phyloP scores from a whole-genome alignment of 176 grass and related monocot genomes.

The Hyparrhenia diplandra region DNA sequence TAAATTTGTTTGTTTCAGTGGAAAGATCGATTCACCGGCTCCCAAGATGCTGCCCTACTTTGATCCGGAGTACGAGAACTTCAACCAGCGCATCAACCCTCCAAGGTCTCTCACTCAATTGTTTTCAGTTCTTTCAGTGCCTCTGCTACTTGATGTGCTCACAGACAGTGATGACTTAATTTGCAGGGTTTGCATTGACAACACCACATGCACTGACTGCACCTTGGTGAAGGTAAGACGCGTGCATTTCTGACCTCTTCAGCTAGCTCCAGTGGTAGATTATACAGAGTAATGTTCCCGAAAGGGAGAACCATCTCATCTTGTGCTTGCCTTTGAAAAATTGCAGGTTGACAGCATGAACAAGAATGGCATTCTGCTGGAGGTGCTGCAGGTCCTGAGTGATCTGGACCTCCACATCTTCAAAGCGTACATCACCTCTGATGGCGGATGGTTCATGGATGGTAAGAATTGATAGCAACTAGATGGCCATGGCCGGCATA shows the following conservation, averaged over 20 bases:
- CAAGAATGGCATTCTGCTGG: constrained; percentile 83
- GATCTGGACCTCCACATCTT: constrained; percentile 84
- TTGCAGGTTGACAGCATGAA: constrained; percentile 96
- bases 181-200: constrained; percentile 90
- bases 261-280: no score
- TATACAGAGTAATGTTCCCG: neutral
- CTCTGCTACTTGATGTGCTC: neutral
- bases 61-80: constrained; percentile 97
- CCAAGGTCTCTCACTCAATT: constrained; percentile 37
- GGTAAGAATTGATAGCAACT: no score
- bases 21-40: neutral
- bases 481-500: no score
- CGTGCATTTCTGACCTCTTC: neutral
- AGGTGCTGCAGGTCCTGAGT: constrained; percentile 94
- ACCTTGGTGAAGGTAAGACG: constrained; percentile 81
- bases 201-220: constrained; percentile 64
- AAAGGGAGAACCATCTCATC: neutral
- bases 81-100: constrained; percentile 83
- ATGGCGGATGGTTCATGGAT: constrained; percentile 99
- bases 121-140: neutral
- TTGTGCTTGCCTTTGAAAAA: neutral
- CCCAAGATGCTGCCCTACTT: constrained; percentile 79
- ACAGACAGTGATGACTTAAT: neutral
- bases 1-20: constrained; percentile 26
- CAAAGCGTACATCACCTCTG: constrained; percentile 96